phyloP scores from a whole-genome alignment of 2,329 filamentous ascomycete genomes.

The Colletotrichum euphorbiae region DNA sequence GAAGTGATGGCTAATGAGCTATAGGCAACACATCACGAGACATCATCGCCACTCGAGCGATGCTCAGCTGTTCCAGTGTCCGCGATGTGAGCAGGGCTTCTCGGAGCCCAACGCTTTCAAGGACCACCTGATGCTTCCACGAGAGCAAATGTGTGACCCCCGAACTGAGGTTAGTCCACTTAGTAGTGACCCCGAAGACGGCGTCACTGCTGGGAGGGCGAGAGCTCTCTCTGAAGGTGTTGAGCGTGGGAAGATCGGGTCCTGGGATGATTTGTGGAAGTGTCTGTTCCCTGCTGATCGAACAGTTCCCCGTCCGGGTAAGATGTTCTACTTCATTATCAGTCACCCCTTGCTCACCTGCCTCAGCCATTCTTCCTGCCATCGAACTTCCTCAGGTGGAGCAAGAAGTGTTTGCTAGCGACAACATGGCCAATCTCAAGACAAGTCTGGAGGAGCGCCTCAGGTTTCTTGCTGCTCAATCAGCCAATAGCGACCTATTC shows the following conservation, averaged over 20 bases:
- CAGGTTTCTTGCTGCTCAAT: constrained; percentile 26
- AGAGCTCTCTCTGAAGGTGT: constrained; percentile 9
- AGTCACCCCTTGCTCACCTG: background rate
- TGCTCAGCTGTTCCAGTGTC: constrained; percentile 52
- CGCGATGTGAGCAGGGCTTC: constrained; percentile 54
- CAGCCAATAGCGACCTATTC: constrained; percentile 19
- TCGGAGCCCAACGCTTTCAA: constrained; percentile 51
- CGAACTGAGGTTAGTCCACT: background rate
- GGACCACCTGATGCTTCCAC: constrained; percentile 53
- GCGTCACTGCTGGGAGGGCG: constrained; percentile 4
- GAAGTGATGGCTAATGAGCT: background rate
- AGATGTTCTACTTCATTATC: background rate
- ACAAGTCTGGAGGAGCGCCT: constrained; percentile 35
- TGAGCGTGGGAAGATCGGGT: background rate
- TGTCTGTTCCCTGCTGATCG: constrained; percentile 24
- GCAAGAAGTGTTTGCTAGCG: constrained; percentile 31
- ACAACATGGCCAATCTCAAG: constrained; percentile 33
- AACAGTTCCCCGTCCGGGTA: constrained; percentile 27
- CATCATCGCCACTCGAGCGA: constrained; percentile 54
- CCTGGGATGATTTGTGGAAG: constrained; percentile 34
- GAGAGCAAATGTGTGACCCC: constrained; percentile 55
- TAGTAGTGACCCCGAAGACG: constrained; percentile 18
- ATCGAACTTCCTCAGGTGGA: constrained; percentile 35
- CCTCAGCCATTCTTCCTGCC: constrained; percentile 12
- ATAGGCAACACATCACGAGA: constrained; percentile 56